These are phyloP conservation scores for Vairimorpha apis DNA, from an alignment of 371 early-diverging fungal genomes.

Conservation along the genomic window DNA sequence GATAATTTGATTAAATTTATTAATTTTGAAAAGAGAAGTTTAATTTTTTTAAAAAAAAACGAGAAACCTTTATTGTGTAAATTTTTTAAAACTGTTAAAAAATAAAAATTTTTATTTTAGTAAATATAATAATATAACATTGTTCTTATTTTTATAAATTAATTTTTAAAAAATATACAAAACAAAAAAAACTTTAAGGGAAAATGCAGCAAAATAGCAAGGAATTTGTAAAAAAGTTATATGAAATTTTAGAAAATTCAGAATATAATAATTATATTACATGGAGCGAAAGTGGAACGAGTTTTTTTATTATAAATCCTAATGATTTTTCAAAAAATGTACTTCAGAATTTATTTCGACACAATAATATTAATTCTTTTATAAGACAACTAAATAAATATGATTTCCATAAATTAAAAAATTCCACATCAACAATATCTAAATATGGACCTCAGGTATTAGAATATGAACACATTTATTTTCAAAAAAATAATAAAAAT, in stretches of 20 bases:
- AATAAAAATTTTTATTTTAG: too few species aligned
- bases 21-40: too few species aligned
- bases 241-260: constrained; percentile 57
- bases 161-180: too few species aligned
- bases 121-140: too few species aligned
- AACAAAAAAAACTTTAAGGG: too few species aligned
- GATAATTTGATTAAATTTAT: too few species aligned
- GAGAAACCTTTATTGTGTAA: too few species aligned
- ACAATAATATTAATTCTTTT: constrained; percentile 81
- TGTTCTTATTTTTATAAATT: too few species aligned
- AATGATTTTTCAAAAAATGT: constrained; percentile 70
- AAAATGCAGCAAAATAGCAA: neutral
- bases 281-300: constrained; percentile 71
- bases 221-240: constrained; percentile 62
- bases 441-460: constrained; percentile 50
- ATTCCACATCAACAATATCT: constrained; percentile 31
- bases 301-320: constrained; percentile 74
- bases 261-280: constrained; percentile 47
- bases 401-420: constrained; percentile 76
- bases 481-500: constrained; percentile 52
- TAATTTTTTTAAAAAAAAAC: too few species aligned
- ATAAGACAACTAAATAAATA: constrained; percentile 89
- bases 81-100: too few species aligned
- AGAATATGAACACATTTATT: constrained; percentile 60
- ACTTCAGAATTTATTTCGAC: constrained; percentile 76